Conservation (phyloP, 352 stramenopile species). For the Globisporangium middletonii region DNA sequence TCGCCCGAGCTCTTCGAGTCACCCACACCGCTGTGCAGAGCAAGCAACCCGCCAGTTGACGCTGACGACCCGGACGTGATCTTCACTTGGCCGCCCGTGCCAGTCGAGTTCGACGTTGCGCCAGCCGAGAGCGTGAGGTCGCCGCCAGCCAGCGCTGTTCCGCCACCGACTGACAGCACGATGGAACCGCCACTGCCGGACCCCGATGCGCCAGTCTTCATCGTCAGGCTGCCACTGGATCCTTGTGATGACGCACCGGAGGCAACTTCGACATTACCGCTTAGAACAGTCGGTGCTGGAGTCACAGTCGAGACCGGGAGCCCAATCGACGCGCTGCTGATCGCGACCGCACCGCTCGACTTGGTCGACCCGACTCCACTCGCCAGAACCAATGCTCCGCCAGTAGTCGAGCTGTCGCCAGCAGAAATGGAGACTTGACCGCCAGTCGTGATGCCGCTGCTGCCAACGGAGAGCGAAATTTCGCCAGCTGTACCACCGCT, state of each 20-base stretch:
- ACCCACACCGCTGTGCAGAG: conserved; percentile 29
- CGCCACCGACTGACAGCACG: conserved; percentile 17
- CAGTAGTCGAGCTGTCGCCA: conserved; percentile 11
- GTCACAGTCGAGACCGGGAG: conserved; percentile 8
- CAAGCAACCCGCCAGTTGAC: conserved; percentile 31
- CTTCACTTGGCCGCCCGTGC: conserved; percentile 29
- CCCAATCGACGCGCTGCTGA: conserved; percentile 19
- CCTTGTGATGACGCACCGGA: conserved; percentile 18
- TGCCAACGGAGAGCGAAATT: conserved; percentile 15
- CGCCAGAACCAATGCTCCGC: conserved; percentile 9
- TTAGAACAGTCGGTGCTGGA: conserved; percentile 10
- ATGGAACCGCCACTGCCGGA: conserved; percentile 20
- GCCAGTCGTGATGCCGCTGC: conserved; percentile 6
- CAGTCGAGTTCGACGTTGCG: conserved; percentile 13
- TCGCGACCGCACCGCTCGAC: conserved; percentile 19
- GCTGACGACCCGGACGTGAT: conserved; percentile 29
- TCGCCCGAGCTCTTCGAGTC: conserved; percentile 34
- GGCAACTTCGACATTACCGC: conserved; percentile 12
- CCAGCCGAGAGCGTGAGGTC: conserved; percentile 26
- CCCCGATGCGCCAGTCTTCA: conserved; percentile 17
- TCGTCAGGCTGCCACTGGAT: conserved; percentile 17
- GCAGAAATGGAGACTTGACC: conserved; percentile 9
- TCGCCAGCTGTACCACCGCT: conserved; percentile 11
- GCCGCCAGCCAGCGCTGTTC: conserved; percentile 20
- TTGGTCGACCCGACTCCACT: conserved; percentile 21